Base-by-base conservation (phyloP, 2,329 filamentous ascomycete species). In the Spiromastix sp. region DNA sequence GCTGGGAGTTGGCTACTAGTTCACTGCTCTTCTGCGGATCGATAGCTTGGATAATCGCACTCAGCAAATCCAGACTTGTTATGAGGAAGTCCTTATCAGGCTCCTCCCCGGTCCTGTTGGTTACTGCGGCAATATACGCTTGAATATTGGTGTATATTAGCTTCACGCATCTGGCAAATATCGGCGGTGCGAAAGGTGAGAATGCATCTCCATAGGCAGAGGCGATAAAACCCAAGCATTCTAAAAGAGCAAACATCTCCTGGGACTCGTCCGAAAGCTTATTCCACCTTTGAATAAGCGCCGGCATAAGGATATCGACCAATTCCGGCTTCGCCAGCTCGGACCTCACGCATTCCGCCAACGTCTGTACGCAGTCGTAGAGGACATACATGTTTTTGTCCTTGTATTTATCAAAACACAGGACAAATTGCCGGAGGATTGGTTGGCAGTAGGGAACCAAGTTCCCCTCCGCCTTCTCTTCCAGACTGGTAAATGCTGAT, bases 341-440 rank as follows among this genome's bases (percentile, higher is more conserved):
- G 5, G 80, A 77, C 8, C 85, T 86, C 36, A 96, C 81, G 52
- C 85, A 81, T 59, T 98, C 91, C 3, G 91, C 91, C 38, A 98
- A 68, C 1, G 91, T 98, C 64, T 98, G 91, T 21, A 98, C 85
- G 58, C 91, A 96, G 63, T 98, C 91, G 64, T 98, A 98, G 21
- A 98, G 74, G 36, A 96, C 93, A 65, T 93, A 95, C 77, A 96
- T 95, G 65, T 98, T 98, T 51, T 85, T 81, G 60, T 96, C 89
- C 70, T 98, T 96, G 74, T 96, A 98, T 61, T 83, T 86, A 35
- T 70, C 74, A 61, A 98, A 98, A 60, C 91, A 98, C 41, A 74
- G 71, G 34, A 95, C 86, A 52, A 89, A 96, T 56, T 96, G 91
- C 42, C 79, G 80, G 35, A 96, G 76, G 49, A 98, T 96, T 17